Percentiles rank a stretch among this genome's conserved stretches.
Evolutionary conservation across 75 land plant species (phyloP).

Genomic region (Isoetes taiwanensis): DNA sequence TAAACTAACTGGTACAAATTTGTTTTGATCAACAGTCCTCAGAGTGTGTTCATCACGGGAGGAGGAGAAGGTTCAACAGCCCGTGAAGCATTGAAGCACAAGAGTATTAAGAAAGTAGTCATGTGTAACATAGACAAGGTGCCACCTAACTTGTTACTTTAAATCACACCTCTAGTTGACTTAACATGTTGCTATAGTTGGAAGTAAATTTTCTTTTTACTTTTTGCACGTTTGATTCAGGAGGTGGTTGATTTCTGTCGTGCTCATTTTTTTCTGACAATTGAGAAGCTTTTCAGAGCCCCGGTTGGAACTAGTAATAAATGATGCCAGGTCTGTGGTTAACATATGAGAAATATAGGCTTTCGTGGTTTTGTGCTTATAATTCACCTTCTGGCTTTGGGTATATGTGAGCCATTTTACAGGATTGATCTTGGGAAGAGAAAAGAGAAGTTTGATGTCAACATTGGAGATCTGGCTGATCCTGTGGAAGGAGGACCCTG

Average conservation of each 20-base stretch:
- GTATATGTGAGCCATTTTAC: neutral
- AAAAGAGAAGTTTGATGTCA: conserved; percentile 60
- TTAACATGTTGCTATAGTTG: neutral
- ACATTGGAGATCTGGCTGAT: conserved; percentile 88
- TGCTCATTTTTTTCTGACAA: conserved; percentile 39
- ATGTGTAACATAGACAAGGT: conserved; percentile 99
- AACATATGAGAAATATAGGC: neutral
- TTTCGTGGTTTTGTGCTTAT: too few relatives aligned
- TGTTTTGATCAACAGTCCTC: too few relatives aligned
- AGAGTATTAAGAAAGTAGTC: conserved; percentile 58
- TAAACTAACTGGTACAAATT: too few relatives aligned
- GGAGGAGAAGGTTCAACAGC: conserved; percentile 98
- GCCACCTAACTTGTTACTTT: neutral
- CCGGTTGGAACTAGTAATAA: conserved; percentile 74
- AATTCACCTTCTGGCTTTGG: neutral
- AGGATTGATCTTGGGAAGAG: conserved; percentile 64
- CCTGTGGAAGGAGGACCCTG: conserved; percentile 95
- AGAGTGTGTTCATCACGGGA: conserved; percentile 87
- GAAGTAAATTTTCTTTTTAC: neutral
- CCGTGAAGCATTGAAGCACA: conserved; percentile 72
- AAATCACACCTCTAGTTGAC: neutral
- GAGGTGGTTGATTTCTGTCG: conserved; percentile 88
- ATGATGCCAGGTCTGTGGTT: conserved; percentile 61
- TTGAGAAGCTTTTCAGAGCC: conserved; percentile 51
- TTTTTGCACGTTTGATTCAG: conserved; percentile 25